Evolutionary conservation across 495 filamentous ascomycete genomes (phyloP), one percentile per base, ranked within the genome.

Genomic region (Aspergillus biplanus): DNA sequence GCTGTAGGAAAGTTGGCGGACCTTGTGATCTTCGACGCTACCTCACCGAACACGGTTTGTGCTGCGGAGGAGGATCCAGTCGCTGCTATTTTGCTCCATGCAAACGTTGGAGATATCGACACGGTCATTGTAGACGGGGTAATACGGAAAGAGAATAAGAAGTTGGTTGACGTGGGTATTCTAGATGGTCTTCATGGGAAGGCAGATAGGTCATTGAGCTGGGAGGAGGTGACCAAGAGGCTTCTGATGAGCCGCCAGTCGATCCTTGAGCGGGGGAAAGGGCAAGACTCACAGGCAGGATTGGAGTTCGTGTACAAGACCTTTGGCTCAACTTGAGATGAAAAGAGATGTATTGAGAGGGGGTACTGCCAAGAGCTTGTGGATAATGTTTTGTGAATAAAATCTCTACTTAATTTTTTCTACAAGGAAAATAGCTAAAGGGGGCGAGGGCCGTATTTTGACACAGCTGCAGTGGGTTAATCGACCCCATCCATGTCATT

Each of bases 71-170:
- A 80, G 44, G 74, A 81, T 57, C 76, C 82, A 0, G 67, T 83
- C 37, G 78, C 78, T 0, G 79, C 83, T 4, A 68, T 83, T 33
- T 73, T 84, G 7, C 57, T 81, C 37, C 81, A 83, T 67, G 72
- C 74, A 16, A 71, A 68, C 11, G 64, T 75, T n/a, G 67, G 71
- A 13, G 82, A 84, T 67, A 66, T 83, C 15, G 74, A 82, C n/a
- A 76, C 65, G 8, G 82, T 83, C 39, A 78, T 84, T 64, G 74
- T 83, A 0, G 74, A 83, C 69, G 80, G 81, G 0, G 54, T 62
- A 1, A 59, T 83, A 5, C 70, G 75, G 42, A 83, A 83, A 64
- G 59, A 56, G n/a, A 58, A 62, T 7, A 75, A 76, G 7, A 67
- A 63, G 52, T 21, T 77, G 59, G 33, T 62, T n/a, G 50, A 63